Evolutionary conservation across 2,329 filamentous ascomycete genomes (phyloP).

Genomic region (Colletotrichum sp.): DNA sequence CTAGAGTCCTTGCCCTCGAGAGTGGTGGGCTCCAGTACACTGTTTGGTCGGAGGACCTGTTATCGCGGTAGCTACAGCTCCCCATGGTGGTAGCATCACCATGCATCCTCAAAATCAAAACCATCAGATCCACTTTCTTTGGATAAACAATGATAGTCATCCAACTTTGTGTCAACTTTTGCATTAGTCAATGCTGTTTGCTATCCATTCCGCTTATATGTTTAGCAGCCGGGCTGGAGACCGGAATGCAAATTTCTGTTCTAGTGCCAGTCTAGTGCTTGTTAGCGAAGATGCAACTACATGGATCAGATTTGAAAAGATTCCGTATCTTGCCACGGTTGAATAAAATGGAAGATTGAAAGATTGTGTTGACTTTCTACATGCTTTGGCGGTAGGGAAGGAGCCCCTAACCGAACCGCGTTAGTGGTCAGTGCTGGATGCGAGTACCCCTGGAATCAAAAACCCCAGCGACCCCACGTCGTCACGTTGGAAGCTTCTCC

Average conservation of each 20-base stretch:
- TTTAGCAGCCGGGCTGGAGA: too few relatives aligned
- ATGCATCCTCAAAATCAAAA: not conserved
- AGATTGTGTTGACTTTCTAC: not conserved
- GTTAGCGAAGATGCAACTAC: too few relatives aligned
- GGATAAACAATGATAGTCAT: not conserved
- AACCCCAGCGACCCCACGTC: not conserved
- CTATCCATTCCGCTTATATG: too few relatives aligned
- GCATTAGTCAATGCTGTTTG: not conserved
- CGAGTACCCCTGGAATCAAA: not conserved
- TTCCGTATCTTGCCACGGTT: rapidly evolving
- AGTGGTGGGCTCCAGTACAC: not conserved
- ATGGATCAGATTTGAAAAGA: too few relatives aligned
- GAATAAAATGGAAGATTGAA: not conserved
- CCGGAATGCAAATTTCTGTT: too few relatives aligned
- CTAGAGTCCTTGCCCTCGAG: not conserved
- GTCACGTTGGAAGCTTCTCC: not conserved
- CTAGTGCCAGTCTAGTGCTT: too few relatives aligned
- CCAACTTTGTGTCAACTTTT: rapidly evolving
- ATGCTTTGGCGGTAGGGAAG: not conserved
- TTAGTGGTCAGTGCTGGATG: not conserved
- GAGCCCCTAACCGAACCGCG: not conserved
- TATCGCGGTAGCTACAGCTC: not conserved
- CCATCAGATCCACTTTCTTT: not conserved
- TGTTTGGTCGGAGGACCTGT: not conserved
- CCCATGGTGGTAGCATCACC: not conserved